phyloP scores from a whole-genome alignment of 169 alveolate genomes.

The Plasmodium fragile region DNA sequence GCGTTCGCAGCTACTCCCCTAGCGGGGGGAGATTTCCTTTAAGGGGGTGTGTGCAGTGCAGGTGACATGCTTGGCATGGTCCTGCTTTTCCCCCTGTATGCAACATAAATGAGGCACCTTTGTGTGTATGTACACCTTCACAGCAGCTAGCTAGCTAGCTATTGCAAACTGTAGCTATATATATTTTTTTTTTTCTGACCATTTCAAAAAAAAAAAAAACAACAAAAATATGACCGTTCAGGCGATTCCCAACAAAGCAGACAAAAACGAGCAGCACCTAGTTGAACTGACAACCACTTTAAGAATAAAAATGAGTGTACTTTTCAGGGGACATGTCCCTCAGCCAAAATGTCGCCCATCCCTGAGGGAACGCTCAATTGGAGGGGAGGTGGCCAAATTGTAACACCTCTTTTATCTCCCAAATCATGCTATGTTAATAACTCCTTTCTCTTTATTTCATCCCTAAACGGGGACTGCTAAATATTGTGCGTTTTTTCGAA shows the following conservation, averaged over 20 bases:
- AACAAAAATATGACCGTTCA: constrained; percentile 12
- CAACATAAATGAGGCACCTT: neutral
- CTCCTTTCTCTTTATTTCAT: neutral
- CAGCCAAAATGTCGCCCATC: neutral
- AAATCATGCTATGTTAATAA: neutral
- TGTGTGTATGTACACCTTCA: neutral
- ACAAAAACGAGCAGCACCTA: neutral
- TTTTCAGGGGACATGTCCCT: neutral
- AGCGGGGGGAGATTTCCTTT: neutral
- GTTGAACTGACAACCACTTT: neutral
- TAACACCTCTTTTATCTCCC: neutral
- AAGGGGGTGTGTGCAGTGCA: neutral
- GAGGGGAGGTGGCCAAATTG: neutral
- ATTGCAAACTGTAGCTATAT: neutral
- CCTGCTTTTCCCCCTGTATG: neutral
- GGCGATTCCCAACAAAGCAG: neutral
- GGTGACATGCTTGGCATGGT: neutral
- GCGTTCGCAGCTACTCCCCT: constrained; percentile 42
- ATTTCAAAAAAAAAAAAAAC: constrained; percentile 16
- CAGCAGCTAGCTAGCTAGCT: constrained; percentile 6
- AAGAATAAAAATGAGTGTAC: neutral
- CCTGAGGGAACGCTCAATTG: neutral
- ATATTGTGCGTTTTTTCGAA: neutral
- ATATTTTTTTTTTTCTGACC: neutral
- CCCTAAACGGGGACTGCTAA: neutral